These are phyloP conservation scores for Claviceps sp. DNA, from an alignment of 2,329 filamentous ascomycete genomes.

Conservation along the genomic window DNA sequence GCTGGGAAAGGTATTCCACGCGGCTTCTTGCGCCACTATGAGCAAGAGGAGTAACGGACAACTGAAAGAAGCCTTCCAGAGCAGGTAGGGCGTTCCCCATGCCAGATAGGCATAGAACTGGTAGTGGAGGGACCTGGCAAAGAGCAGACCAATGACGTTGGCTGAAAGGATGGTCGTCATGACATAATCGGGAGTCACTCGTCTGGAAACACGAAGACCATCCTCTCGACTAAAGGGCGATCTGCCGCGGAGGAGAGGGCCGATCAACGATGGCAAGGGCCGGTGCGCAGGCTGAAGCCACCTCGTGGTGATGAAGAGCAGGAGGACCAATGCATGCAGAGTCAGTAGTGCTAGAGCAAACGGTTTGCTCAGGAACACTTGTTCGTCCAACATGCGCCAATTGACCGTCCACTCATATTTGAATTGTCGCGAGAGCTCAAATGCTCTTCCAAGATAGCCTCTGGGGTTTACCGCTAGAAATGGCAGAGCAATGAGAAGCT, in stretches of 20 bases:
- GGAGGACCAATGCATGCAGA: slow-evolving; percentile 51
- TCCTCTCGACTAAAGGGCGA: slow-evolving; percentile 35
- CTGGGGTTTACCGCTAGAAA: slow-evolving; percentile 53
- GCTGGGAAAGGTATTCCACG: slow-evolving; percentile 91
- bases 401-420: slow-evolving; percentile 98
- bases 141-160: slow-evolving; percentile 68
- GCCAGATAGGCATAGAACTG: slow-evolving; percentile 89
- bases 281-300: slow-evolving; percentile 61
- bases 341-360: slow-evolving; percentile 58
- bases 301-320: slow-evolving; percentile 48
- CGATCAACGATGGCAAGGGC: slow-evolving; percentile 39
- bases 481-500: slow-evolving; percentile 52
- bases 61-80: slow-evolving; percentile 65
- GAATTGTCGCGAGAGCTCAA: slow-evolving; percentile 84
- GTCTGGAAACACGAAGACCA: slow-evolving; percentile 41
- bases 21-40: slow-evolving; percentile 76
- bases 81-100: slow-evolving; percentile 76
- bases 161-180: slow-evolving; percentile 65
- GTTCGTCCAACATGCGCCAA: slow-evolving; percentile 88
- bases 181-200: slow-evolving; percentile 58
- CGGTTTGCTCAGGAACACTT: slow-evolving; percentile 53
- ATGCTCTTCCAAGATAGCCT: slow-evolving; percentile 70
- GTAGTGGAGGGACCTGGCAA: slow-evolving; percentile 81
- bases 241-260: slow-evolving; percentile 26
- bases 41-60: slow-evolving; percentile 52